These are phyloP conservation scores for Exobasidium rhododendri DNA, from an alignment of 1,284 basidiomycete genomes.

Conservation along the genomic window DNA sequence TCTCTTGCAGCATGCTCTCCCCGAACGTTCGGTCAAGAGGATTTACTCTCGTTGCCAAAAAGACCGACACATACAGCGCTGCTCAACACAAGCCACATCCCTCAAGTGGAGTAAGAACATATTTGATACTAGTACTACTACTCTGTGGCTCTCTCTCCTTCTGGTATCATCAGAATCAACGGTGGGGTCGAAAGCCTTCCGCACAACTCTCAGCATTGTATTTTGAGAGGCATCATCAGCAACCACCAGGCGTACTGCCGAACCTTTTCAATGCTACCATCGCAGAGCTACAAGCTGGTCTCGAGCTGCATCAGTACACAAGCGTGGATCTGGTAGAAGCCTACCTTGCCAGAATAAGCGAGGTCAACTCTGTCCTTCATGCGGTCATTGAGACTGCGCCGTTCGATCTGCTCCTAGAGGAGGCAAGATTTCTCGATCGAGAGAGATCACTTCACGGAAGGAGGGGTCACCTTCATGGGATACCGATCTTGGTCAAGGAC, in stretches of 20 bases:
- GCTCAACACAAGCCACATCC: too few species aligned
- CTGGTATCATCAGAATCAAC: too few species aligned
- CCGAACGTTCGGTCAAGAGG: too few species aligned
- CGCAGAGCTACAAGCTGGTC: constrained; percentile 19
- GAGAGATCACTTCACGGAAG: constrained; percentile 61
- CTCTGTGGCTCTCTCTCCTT: too few species aligned
- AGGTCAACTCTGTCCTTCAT: constrained; percentile 66
- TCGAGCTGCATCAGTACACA: constrained; percentile 14
- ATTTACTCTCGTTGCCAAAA: too few species aligned
- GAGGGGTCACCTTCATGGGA: constrained; percentile 66
- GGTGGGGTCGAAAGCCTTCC: too few species aligned
- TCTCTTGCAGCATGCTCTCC: too few species aligned
- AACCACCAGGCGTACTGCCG: constrained; percentile 7
- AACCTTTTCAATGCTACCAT: constrained; percentile 26
- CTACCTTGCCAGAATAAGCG: constrained; percentile 68
- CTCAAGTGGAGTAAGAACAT: too few species aligned
- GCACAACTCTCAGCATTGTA: too few species aligned
- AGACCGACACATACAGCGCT: too few species aligned
- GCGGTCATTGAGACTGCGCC: constrained; percentile 68
- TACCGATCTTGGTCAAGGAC: constrained; percentile 70
- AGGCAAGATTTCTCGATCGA: constrained; percentile 62
- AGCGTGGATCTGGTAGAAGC: constrained; percentile 56
- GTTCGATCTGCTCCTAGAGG: constrained; percentile 20
- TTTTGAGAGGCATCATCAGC: too few species aligned
- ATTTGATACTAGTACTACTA: too few species aligned